Base-by-base conservation (phyloP, 805 yeast genomes). In the Clavispora vitiphila region DNA sequence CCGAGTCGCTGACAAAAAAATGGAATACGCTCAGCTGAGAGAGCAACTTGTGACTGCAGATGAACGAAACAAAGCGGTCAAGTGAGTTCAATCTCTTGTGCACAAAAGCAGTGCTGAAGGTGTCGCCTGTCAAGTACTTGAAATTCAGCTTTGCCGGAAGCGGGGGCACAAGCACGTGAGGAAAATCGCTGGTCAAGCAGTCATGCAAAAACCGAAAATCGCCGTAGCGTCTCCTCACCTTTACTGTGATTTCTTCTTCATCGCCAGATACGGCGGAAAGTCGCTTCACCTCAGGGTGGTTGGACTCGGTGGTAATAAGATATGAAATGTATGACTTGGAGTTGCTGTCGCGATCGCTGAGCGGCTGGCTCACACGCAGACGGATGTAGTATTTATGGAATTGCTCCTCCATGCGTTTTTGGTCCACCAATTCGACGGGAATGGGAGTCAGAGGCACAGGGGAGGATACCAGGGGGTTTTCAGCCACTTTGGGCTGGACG, bases 71-170 rank as follows among this genome's bases (percentile, higher is more conserved):
- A 56, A 90, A 93, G 45, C 91, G 71, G 51, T 83, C 80, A 34
- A 91, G 69, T 4, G 96, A 86, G 36, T 81, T 79, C 3, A 95
- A 82, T 51, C 99, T 70, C 58, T 86, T 86, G 46, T 74, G 70
- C 0, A 96, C 91, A 61, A 93, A 93, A 44, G 86, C 89, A 11
- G 78, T 72, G 21, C 91, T 80, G 59, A 91, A 91, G 29, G 98
- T 72, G 54, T 91, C 97, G 9, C 99, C 98, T 29, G 95, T 89
- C 39, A 91, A 74, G 62, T 93, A 91, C 60, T 91, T 96, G 53
- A 91, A 71, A 46, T 95, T 78, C 66, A 86, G 86, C 61, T 89
- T 90, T 47, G 91, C 95, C 0, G 99, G 99, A 40, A 91, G 71
- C 11, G 98, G 97, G 1, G 99, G 99, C 0, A 91, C 78, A 11